Percentiles rank a stretch among this genome's conserved stretches.
phyloP scores from a whole-genome alignment of 768 basidiomycete species.

The Boletus vermiculosoides region DNA sequence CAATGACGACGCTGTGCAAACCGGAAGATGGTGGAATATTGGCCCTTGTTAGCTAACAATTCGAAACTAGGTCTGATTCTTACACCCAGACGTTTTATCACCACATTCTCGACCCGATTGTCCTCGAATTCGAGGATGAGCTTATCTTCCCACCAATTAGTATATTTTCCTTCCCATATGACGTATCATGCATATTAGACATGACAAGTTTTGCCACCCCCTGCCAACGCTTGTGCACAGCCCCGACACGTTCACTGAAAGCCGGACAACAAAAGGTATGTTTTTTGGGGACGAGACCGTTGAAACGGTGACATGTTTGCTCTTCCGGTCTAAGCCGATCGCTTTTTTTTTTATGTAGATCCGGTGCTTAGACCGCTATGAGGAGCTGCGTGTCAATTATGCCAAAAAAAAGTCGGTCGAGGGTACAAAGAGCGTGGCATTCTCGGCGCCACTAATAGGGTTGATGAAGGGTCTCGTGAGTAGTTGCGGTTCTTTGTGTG shows the following conservation, averaged over 20 bases:
- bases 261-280: background rate
- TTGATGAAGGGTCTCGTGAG: constrained; percentile 6
- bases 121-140: background rate
- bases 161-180: constrained; percentile 1
- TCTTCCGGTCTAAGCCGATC: background rate
- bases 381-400: background rate
- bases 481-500: background rate
- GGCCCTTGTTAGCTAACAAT: background rate
- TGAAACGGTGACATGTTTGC: constrained; percentile 8
- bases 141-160: constrained; percentile 3
- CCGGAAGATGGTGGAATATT: background rate
- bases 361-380: background rate
- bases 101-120: constrained; percentile 1
- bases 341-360: background rate
- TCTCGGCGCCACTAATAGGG: constrained; percentile 19
- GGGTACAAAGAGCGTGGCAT: constrained; percentile 1
- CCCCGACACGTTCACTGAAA: constrained; percentile 4
- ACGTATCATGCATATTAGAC: constrained; percentile 15
- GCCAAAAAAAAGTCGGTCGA: background rate
- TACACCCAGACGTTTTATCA: background rate
- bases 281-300: background rate
- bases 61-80: background rate
- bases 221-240: constrained; percentile 17
- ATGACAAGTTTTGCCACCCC: background rate
- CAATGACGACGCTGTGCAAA: constrained; percentile 1